phyloP scores from a whole-genome alignment of 140 eudicot genomes.

The Bidens hawaiensis region DNA sequence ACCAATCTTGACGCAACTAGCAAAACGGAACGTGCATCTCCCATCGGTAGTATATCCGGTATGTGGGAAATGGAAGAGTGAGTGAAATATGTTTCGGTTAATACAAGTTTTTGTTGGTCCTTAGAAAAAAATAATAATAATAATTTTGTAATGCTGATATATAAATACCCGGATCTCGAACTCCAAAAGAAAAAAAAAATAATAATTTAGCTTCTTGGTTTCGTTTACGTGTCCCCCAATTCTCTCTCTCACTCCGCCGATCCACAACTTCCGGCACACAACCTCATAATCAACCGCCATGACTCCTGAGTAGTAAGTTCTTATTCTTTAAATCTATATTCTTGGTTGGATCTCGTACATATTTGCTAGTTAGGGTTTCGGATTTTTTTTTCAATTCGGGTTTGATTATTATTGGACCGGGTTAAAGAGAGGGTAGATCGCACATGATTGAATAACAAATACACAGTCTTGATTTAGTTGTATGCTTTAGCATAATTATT shows the following conservation, averaged over 20 bases:
- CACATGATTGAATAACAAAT: background rate
- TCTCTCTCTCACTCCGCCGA: slow-evolving; percentile 23
- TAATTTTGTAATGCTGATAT: too few relatives aligned
- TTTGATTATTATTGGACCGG: slow-evolving; percentile 13
- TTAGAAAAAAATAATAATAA: too few relatives aligned
- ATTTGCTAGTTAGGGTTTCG: slow-evolving; percentile 32
- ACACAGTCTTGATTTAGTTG: background rate
- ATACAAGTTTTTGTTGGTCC: too few relatives aligned
- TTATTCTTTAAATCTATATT: too few relatives aligned
- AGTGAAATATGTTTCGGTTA: too few relatives aligned
- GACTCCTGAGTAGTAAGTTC: slow-evolving; percentile 42
- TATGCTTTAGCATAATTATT: background rate
- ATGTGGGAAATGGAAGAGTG: too few relatives aligned
- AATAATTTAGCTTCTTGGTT: too few relatives aligned
- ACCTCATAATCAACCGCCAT: slow-evolving; percentile 29
- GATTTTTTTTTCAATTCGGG: background rate
- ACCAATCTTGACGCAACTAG: too few relatives aligned
- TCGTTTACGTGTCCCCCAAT: slow-evolving; percentile 36
- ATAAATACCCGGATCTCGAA: too few relatives aligned
- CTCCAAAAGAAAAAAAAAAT: too few relatives aligned
- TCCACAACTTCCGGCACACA: slow-evolving; percentile 24
- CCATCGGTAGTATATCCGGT: too few relatives aligned
- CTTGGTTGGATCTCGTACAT: slow-evolving; percentile 13
- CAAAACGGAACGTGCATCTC: too few relatives aligned
- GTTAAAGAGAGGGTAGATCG: slow-evolving; percentile 8